These are phyloP conservation scores for Talaromyces trachyspermus DNA, from an alignment of 495 filamentous ascomycete species.

Conservation along the genomic window DNA sequence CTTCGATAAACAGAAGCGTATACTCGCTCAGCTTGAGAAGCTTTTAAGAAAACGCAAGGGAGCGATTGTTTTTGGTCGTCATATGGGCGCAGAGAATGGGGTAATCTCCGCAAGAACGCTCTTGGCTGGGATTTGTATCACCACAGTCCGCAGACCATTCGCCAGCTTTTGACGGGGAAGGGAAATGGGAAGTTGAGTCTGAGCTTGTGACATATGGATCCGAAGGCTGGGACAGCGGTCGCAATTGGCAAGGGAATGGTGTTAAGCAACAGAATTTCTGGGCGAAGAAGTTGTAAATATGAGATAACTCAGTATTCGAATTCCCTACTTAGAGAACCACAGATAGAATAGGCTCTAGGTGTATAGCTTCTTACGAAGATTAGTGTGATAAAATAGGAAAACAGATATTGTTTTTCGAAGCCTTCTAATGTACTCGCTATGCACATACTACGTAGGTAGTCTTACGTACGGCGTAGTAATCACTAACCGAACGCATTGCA, in stretches of 20 bases:
- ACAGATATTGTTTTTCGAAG: too few relatives aligned
- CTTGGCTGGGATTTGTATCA: background rate
- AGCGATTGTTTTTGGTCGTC: background rate
- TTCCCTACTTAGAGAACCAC: too few relatives aligned
- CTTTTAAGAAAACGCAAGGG: background rate
- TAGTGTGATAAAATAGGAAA: too few relatives aligned
- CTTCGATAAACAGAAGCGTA: constrained; percentile 37
- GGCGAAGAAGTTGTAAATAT: too few relatives aligned
- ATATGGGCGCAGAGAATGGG: background rate
- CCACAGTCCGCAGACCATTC: background rate
- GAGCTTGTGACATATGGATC: background rate
- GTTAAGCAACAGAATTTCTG: background rate
- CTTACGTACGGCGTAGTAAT: too few relatives aligned
- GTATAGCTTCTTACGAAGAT: too few relatives aligned
- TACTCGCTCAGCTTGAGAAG: background rate
- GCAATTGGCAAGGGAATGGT: background rate
- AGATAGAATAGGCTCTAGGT: too few relatives aligned
- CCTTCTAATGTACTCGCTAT: too few relatives aligned
- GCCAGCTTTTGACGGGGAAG: background rate
- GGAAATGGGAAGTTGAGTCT: background rate
- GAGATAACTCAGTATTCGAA: too few relatives aligned
- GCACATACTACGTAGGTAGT: too few relatives aligned
- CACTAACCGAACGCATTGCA: too few relatives aligned
- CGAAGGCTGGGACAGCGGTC: background rate
- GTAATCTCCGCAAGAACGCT: background rate